These are phyloP conservation scores for Linnemannia elongata DNA, from an alignment of 192 early-diverging fungal genomes.

Conservation along the genomic window DNA sequence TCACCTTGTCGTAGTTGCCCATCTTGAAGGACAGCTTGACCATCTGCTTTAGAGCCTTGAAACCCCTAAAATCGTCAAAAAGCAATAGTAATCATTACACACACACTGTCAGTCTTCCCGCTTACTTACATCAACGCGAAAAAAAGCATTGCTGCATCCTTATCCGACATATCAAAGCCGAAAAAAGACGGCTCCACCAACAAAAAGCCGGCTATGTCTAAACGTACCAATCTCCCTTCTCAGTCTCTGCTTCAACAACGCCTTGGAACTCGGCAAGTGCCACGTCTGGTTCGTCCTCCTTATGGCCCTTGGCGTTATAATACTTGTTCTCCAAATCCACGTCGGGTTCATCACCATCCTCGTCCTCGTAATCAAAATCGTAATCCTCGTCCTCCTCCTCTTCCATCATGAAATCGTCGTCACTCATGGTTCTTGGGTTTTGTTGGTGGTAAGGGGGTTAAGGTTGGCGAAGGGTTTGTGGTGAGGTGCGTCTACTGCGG, in stretches of 20 bases:
- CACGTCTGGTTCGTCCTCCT: conserved; percentile 80
- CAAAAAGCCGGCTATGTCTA: background rate
- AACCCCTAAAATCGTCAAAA: conserved; percentile 73
- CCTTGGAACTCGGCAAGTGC: conserved; percentile 83
- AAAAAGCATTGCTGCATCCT: background rate
- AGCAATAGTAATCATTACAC: background rate
- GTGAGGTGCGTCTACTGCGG: conserved; percentile 8
- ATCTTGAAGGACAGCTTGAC: conserved; percentile 83
- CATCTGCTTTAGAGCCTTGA: conserved; percentile 92
- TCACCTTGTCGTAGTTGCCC: conserved; percentile 72
- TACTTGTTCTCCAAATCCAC: conserved; percentile 91
- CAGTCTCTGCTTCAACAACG: conserved; percentile 84
- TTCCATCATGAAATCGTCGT: conserved; percentile 75
- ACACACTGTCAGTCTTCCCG: background rate
- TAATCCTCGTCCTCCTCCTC: conserved; percentile 82
- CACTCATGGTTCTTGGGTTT: conserved; percentile 54
- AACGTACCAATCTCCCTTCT: conserved; percentile 86
- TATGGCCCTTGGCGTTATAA: conserved; percentile 91
- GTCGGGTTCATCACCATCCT: conserved; percentile 85
- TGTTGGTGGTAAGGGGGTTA: background rate
- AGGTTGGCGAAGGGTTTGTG: conserved; percentile 6
- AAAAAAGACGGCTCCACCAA: background rate
- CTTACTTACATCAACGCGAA: background rate
- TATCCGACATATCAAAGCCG: background rate
- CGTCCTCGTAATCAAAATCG: conserved; percentile 91